phyloP scores from a whole-genome alignment of 2,329 filamentous ascomycete genomes.

The Colletotrichum spinosum region DNA sequence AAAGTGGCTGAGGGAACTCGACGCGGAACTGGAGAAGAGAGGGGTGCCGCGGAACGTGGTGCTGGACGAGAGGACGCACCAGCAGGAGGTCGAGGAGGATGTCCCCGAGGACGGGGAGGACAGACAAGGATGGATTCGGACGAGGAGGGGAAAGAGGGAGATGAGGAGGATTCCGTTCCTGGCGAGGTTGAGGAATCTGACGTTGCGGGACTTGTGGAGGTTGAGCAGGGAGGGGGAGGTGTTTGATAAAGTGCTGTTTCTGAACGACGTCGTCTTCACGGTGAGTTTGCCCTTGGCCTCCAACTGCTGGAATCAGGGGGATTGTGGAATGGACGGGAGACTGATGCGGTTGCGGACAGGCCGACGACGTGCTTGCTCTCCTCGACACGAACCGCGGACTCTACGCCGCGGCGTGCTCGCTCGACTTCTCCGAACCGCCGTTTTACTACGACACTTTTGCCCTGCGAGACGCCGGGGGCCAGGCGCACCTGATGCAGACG shows the following conservation, averaged over 20 bases:
- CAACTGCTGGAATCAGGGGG: no score
- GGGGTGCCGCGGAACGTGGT: conserved; percentile 67
- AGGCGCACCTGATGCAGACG: conserved; percentile 61
- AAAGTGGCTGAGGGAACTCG: conserved; percentile 67
- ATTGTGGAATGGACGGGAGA: no score
- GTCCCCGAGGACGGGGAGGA: conserved; percentile 37
- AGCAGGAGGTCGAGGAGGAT: conserved; percentile 60
- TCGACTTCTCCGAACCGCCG: conserved; percentile 68
- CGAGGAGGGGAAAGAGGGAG: conserved; percentile 63
- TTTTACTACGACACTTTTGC: conserved; percentile 73
- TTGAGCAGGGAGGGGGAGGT: conserved; percentile 60
- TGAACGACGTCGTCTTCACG: conserved; percentile 73
- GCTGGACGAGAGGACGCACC: conserved; percentile 69
- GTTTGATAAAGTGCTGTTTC: conserved; percentile 70
- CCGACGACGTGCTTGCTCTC: conserved; percentile 65
- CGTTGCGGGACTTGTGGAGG: conserved; percentile 68
- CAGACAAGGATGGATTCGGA: conserved; percentile 73
- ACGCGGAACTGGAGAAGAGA: conserved; percentile 61
- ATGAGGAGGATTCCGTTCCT: conserved; percentile 77
- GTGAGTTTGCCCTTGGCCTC: conserved; percentile 48
- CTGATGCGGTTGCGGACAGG: conserved; percentile 46
- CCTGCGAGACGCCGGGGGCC: conserved; percentile 64
- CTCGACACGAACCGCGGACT: conserved; percentile 68
- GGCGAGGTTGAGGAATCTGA: conserved; percentile 71
- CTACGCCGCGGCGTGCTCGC: conserved; percentile 71